phyloP scores from a whole-genome alignment of 1,284 basidiomycete genomes.

The Sporisorium sorghi region DNA sequence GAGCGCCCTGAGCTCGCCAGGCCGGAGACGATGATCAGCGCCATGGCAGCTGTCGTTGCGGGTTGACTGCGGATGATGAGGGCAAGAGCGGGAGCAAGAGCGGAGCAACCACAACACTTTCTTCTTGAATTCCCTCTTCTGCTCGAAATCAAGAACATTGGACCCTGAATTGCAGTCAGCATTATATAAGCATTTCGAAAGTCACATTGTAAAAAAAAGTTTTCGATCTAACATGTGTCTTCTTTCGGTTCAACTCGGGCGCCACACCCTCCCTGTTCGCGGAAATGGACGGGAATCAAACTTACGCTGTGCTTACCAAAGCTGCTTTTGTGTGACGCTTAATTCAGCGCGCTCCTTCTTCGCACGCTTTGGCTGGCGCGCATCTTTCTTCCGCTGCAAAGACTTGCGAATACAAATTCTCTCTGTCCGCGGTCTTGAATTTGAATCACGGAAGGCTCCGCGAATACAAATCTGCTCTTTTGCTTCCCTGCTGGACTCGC shows the following conservation, averaged over 20 bases:
- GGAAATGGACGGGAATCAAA: slow-evolving; percentile 37
- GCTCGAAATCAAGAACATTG: background rate
- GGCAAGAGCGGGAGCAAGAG: background rate
- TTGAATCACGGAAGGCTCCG: too few relatives aligned
- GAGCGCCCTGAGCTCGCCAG: slow-evolving; percentile 90
- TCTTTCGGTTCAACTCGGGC: slow-evolving; percentile 32
- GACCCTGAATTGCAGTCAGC: slow-evolving; percentile 25
- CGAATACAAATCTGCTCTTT: slow-evolving; percentile 2
- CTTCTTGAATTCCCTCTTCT: slow-evolving; percentile 11
- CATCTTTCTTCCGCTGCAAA: slow-evolving; percentile 29
- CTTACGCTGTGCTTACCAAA: slow-evolving; percentile 37
- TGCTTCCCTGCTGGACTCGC: background rate
- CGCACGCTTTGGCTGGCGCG: slow-evolving; percentile 2
- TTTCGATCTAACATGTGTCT: background rate
- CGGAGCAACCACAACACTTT: slow-evolving; percentile 10
- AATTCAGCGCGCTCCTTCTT: too few relatives aligned
- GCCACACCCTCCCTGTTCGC: background rate
- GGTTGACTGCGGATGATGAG: background rate
- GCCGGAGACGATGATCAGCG: slow-evolving; percentile 91
- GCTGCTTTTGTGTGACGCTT: slow-evolving; percentile 1
- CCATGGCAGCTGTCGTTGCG: slow-evolving; percentile 74
- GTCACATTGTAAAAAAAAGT: background rate
- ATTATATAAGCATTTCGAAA: too few relatives aligned
- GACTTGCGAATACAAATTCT: background rate
- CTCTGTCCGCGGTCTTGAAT: background rate